Base-by-base conservation (phyloP, 805 yeast species). In the Jamesozyma gamospora region DNA sequence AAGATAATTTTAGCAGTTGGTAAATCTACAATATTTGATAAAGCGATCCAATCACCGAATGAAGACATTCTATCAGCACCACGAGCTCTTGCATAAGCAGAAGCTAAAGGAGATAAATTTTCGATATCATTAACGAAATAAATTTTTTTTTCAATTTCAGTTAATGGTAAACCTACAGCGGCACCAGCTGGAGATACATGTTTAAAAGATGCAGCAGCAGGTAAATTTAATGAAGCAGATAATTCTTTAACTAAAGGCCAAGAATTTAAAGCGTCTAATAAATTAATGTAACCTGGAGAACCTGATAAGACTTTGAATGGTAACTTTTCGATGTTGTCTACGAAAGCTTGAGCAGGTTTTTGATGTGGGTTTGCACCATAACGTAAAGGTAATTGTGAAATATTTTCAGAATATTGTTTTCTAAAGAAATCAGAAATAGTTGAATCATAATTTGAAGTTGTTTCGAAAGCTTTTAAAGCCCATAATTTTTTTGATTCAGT, bases 21-120 rank as follows among this genome's bases (percentile, higher is more conserved):
- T 41, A 82, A 70, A 64, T 90, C 98, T 51, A 90, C 98, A 65
- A 82, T 84, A 73, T 88, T 88, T 47, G 96, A 86, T 49, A 90
- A 72, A 39, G 97, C 98, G 56, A 90, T 90, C 75, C 88, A 90
- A 69, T 90, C 98, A 62, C 98, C 98, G 62, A 90, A 90, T 11
- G 95, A 83, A 7, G 96, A 87, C 98, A 90, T 90, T 75, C 98
- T 81, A 69, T 90, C 98, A 51, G 98, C 97, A 64, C 98, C 98
- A 67, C 98, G 82, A 41, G 98, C 98, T 70, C 97, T 83, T 28
- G 97, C 97, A 59, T 90, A 90, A 44, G 98, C 98, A 59, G 81
- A 80, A 49, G 98, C 98, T 59, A 92, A 73, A 41, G 97, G 97
- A 12, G 96, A 84, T 62, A 90, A 71, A 72, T 88, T 85, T 66